Evolutionary conservation across 176 grass and related monocot species (phyloP).

Genomic region (Rhynchospora tenuis): DNA sequence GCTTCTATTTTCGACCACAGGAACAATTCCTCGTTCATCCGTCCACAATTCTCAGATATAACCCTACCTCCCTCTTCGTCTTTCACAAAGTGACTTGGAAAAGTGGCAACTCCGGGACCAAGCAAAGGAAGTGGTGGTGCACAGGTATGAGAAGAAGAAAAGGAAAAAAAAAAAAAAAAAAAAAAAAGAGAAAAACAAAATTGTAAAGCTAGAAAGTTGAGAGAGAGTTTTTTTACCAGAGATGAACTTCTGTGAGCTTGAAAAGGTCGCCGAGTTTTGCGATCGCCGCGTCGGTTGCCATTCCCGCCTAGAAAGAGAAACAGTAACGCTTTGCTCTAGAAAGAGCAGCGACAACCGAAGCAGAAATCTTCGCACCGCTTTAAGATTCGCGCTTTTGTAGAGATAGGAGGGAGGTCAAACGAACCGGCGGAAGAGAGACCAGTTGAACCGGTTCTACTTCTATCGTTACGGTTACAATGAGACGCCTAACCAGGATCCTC

Average conservation of each 20-base stretch:
- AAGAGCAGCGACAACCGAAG: not conserved
- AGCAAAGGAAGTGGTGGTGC: not conserved
- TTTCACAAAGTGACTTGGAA: not conserved
- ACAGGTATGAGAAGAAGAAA: not conserved
- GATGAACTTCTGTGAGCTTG: conserved; percentile 52
- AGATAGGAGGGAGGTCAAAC: not conserved
- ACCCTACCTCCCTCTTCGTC: not conserved
- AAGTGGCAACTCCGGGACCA: not conserved
- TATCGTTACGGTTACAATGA: not conserved
- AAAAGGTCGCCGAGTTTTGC: conserved; percentile 53
- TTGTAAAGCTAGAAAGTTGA: not conserved
- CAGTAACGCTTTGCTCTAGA: not conserved
- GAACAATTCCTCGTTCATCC: not conserved
- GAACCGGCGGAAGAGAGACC: not conserved
- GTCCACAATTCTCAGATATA: not conserved
- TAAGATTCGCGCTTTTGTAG: not conserved
- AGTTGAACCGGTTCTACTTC: not conserved
- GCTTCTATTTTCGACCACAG: not conserved
- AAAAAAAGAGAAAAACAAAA: not conserved
- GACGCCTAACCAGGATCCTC: too few species aligned
- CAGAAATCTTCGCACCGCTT: not conserved
- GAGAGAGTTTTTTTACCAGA: conserved; percentile 35
- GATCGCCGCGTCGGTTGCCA: conserved; percentile 25
- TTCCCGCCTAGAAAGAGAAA: not conserved
- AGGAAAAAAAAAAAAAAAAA: not conserved